phyloP scores from a whole-genome alignment of 176 grass and related monocot genomes.

The Phragmites australis region DNA sequence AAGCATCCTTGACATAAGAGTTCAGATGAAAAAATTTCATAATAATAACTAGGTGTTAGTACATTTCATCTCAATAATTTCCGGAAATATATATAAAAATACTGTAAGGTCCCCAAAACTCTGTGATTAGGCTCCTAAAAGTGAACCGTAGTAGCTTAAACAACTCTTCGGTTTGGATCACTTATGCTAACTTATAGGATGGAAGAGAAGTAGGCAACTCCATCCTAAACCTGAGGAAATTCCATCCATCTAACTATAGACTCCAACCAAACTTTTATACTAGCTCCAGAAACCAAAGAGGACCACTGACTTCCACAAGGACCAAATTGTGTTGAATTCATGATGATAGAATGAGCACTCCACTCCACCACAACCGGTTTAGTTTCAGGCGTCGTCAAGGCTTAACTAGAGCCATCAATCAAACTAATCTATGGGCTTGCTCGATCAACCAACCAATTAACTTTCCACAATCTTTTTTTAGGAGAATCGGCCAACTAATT shows the following conservation, averaged over 20 bases:
- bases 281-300: background rate
- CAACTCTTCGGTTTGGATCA: background rate
- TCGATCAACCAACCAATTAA: background rate
- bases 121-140: background rate
- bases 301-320: background rate
- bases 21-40: background rate
- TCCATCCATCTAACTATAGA: constrained; percentile 2
- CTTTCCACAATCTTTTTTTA: background rate
- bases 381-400: constrained; percentile 34
- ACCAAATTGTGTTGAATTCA: background rate
- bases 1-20: background rate
- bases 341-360: background rate
- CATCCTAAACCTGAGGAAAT: background rate
- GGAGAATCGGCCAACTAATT: constrained; percentile 16
- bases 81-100: background rate
- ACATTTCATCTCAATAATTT: constrained; percentile 7
- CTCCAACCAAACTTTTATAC: background rate
- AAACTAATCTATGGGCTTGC: background rate
- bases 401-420: constrained; percentile 31
- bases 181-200: background rate
- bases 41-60: background rate
- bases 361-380: background rate
- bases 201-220: constrained; percentile 3
- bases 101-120: background rate
- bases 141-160: background rate